Conservation (phyloP, 768 basidiomycete species). For the Lactarius psammicola region DNA sequence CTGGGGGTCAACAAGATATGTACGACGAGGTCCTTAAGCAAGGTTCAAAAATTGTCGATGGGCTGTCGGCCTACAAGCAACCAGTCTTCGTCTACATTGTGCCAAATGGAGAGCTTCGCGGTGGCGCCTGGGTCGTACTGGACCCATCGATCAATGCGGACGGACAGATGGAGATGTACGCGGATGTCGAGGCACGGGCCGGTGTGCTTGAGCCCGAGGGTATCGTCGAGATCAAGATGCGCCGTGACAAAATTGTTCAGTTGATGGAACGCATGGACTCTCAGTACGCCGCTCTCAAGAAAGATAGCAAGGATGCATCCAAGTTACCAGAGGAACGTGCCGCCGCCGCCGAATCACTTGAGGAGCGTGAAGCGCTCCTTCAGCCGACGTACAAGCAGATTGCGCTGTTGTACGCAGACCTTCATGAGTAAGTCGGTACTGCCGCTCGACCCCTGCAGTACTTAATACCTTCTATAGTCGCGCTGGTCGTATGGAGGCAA, state of each 20-base stretch:
- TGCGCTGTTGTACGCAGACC: conserved; percentile 90
- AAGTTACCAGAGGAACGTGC: conserved; percentile 75
- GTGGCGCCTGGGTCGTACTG: conserved; percentile 98
- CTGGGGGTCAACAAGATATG: conserved; percentile 99
- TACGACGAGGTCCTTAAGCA: conserved; percentile 97
- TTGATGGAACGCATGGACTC: conserved; percentile 94
- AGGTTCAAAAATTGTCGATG: conserved; percentile 98
- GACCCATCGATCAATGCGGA: conserved; percentile 96
- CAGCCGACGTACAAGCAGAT: conserved; percentile 93
- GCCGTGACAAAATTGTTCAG: conserved; percentile 84
- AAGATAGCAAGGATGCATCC: conserved; percentile 69
- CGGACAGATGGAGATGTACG: conserved; percentile 97
- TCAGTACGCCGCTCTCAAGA: conserved; percentile 77
- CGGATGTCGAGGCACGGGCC: conserved; percentile 91
- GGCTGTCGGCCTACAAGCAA: conserved; percentile 93
- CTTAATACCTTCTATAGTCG: conserved; percentile 51
- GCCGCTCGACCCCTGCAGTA: not conserved
- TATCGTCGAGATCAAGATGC: conserved; percentile 96
- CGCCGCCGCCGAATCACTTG: conserved; percentile 62
- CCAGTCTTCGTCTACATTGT: conserved; percentile 98
- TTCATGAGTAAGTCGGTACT: conserved; percentile 73
- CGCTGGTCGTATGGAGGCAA: conserved; percentile 94
- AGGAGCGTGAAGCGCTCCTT: conserved; percentile 73
- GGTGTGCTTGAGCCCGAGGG: conserved; percentile 98
- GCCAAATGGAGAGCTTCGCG: conserved; percentile 97